phyloP scores from a whole-genome alignment of 2,329 filamentous ascomycete genomes.

The Colletotrichum lupini region DNA sequence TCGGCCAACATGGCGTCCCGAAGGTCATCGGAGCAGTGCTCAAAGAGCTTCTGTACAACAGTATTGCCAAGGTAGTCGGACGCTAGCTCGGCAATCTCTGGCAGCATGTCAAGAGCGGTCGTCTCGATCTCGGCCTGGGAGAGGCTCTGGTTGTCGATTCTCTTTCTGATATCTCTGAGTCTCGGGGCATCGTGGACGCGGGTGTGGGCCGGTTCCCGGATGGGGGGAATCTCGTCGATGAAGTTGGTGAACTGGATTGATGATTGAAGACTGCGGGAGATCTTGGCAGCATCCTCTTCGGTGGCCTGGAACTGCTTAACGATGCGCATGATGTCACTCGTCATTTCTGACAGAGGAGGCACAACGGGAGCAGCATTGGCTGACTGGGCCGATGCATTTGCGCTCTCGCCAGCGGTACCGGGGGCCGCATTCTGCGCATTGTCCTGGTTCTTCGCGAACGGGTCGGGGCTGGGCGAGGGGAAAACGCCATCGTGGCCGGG shows the following conservation, averaged over 20 bases:
- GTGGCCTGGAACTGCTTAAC: conserved; percentile 89
- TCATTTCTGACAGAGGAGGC: conserved; percentile 80
- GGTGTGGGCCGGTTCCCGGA: conserved; percentile 88
- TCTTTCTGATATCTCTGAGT: conserved; percentile 94
- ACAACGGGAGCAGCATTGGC: conserved; percentile 69
- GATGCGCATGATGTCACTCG: conserved; percentile 85
- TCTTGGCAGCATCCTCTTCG: conserved; percentile 79
- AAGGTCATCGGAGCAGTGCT: conserved; percentile 90
- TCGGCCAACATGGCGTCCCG: conserved; percentile 91
- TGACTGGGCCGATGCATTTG: conserved; percentile 44
- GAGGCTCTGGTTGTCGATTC: conserved; percentile 94
- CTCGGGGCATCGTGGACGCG: conserved; percentile 94
- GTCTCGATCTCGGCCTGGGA: conserved; percentile 89
- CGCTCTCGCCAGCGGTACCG: conserved; percentile 49
- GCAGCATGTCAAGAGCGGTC: conserved; percentile 92
- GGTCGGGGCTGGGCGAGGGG: conserved; percentile 91
- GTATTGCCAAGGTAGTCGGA: conserved; percentile 99
- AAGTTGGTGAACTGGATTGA: conserved; percentile 81
- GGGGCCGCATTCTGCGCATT: conserved; percentile 50
- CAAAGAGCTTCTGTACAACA: conserved; percentile 98
- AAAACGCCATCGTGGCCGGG: conserved; percentile 90
- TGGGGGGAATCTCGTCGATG: conserved; percentile 85
- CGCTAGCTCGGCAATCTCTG: conserved; percentile 93
- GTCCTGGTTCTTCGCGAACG: conserved; percentile 72
- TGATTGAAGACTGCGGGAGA: conserved; percentile 78